phyloP scores from a whole-genome alignment of 1,284 basidiomycete species.

The Pisolithus thermaeus region DNA sequence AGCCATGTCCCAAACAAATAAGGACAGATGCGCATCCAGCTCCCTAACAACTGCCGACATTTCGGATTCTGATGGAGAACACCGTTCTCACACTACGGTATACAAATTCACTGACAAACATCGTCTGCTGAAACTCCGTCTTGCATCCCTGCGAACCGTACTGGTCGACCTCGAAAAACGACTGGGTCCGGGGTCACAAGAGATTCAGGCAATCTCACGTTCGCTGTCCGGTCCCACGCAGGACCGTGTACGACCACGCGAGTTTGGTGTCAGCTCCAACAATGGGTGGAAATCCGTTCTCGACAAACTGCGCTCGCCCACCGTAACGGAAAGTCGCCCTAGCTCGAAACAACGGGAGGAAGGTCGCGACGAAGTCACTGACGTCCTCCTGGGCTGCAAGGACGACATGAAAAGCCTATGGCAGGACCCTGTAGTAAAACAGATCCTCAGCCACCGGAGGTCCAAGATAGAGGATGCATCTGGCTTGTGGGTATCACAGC shows the following conservation, averaged over 20 bases:
- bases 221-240: constrained; percentile 30
- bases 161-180: constrained; percentile 55
- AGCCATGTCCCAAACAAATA: constrained; percentile 43
- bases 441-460: constrained; percentile 46
- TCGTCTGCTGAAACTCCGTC: constrained; percentile 48
- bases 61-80: constrained; percentile 28
- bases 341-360: constrained; percentile 34
- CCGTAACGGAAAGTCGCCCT: constrained; percentile 1
- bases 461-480: constrained; percentile 56
- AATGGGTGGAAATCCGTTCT: constrained; percentile 60
- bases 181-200: constrained; percentile 52
- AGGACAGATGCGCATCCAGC: constrained; percentile 18
- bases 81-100: constrained; percentile 24
- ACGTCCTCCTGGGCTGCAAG: constrained; percentile 51
- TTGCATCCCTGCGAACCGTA: constrained; percentile 51
- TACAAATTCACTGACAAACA: constrained; percentile 59
- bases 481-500: constrained; percentile 53
- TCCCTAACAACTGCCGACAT: constrained; percentile 26
- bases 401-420: constrained; percentile 64
- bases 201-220: constrained; percentile 36
- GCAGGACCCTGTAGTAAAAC: constrained; percentile 53
- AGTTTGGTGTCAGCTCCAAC: constrained; percentile 51
- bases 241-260: constrained; percentile 22
- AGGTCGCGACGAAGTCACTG: constrained; percentile 47
- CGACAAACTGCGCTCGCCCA: constrained; percentile 37